A percentile compares a stretch with the other conserved stretches of the same genome.
Evolutionary conservation across 2,329 filamentous ascomycete genomes (phyloP).

Genomic region (Coniochaeta sp.): DNA sequence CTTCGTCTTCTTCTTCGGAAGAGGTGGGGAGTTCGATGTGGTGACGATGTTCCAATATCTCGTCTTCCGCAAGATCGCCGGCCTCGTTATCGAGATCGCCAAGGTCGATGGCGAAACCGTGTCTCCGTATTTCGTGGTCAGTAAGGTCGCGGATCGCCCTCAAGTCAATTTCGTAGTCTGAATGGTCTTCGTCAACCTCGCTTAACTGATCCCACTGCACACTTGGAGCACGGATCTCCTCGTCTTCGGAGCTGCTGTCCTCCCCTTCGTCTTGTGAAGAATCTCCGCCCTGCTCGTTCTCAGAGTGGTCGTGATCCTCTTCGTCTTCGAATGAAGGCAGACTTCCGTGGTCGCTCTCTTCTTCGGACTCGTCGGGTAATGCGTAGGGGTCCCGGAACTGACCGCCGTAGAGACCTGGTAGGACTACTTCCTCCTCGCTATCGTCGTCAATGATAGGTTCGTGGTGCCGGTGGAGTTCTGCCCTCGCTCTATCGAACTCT

Average conservation of each 20-base stretch:
- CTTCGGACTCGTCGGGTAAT: background rate
- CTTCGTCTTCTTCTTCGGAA: background rate
- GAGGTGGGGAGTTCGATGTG: background rate
- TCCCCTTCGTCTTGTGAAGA: background rate
- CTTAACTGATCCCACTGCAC: background rate
- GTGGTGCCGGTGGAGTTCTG: background rate
- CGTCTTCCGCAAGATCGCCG: background rate
- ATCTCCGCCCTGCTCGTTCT: background rate
- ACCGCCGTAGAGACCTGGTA: background rate
- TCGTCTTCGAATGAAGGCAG: background rate
- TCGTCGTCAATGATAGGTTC: background rate
- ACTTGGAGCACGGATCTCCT: background rate
- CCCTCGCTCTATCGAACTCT: background rate
- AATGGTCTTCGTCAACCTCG: background rate
- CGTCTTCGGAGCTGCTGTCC: background rate
- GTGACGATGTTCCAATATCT: background rate
- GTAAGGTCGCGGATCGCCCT: no score
- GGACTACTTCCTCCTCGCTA: background rate
- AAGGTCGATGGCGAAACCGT: conserved; percentile 1
- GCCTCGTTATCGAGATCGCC: conserved; percentile 1
- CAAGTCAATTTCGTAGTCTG: background rate
- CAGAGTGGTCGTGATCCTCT: background rate
- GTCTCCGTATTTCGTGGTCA: background rate
- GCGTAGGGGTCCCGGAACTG: background rate
- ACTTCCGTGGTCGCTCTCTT: background rate